phyloP scores from a whole-genome alignment of 73 alveolate species.

The Tetrahymena thermophila region DNA sequence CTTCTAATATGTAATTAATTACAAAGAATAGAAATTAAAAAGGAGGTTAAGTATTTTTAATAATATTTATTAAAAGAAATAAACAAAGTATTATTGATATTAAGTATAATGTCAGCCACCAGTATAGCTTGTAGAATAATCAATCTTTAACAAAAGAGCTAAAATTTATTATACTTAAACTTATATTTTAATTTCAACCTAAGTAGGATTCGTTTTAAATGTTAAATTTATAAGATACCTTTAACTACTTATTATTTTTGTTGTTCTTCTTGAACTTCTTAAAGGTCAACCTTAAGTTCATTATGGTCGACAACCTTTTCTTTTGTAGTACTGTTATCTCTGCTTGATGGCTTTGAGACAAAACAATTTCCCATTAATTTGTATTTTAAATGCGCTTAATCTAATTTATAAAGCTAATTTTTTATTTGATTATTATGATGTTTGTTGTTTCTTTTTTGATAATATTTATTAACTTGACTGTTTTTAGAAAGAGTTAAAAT shows the following conservation, averaged over 20 bases:
- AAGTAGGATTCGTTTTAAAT: background rate
- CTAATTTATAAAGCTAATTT: background rate
- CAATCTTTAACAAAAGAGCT: background rate
- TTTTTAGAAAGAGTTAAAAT: background rate
- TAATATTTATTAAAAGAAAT: background rate
- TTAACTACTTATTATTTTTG: conserved; percentile 5
- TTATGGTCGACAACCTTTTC: background rate
- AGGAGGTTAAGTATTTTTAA: background rate
- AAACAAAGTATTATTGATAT: no score
- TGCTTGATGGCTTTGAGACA: conserved; percentile 27
- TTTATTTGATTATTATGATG: background rate
- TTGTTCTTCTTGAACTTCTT: conserved; percentile 28
- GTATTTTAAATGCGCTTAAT: background rate
- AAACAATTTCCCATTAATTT: conserved; percentile 35
- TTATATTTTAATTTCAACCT: background rate
- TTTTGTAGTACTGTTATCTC: background rate
- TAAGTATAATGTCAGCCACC: background rate
- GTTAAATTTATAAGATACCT: background rate
- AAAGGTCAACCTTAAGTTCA: background rate
- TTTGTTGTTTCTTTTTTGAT: background rate
- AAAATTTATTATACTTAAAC: background rate
- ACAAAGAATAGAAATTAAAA: background rate
- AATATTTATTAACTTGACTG: background rate
- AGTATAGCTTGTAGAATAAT: background rate
- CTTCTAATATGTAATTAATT: background rate